phyloP scores from a whole-genome alignment of 2,329 filamentous ascomycete genomes.

The Harringtonia aguacate region DNA sequence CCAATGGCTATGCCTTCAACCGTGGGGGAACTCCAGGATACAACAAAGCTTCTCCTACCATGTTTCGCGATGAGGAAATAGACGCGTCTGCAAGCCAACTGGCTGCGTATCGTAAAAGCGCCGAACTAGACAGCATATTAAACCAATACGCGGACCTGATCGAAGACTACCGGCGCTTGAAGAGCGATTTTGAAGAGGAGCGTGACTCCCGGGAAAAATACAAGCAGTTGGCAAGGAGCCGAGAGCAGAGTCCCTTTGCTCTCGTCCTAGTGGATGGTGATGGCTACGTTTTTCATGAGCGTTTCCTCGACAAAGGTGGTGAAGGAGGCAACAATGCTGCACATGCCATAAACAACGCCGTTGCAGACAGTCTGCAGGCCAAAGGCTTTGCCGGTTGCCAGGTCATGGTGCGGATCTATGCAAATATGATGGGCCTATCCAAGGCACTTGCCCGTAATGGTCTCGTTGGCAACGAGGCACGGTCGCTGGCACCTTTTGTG shows the following conservation, averaged over 20 bases:
- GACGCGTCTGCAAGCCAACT: slow-evolving; percentile 10
- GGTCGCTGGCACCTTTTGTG: slow-evolving; percentile 43
- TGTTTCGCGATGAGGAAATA: slow-evolving; percentile 13
- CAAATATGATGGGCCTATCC: slow-evolving; percentile 42
- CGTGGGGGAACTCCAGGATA: too few species aligned
- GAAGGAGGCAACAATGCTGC: slow-evolving; percentile 47
- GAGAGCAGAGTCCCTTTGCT: slow-evolving; percentile 46
- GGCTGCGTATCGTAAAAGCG: slow-evolving; percentile 6
- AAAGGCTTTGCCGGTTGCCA: slow-evolving; percentile 37
- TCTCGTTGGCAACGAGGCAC: slow-evolving; percentile 40
- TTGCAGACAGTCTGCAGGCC: slow-evolving; percentile 36
- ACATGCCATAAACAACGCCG: slow-evolving; percentile 36
- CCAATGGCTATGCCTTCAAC: too few species aligned
- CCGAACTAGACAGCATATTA: slow-evolving; percentile 7
- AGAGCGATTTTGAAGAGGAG: slow-evolving; percentile 47
- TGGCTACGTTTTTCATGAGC: slow-evolving; percentile 45
- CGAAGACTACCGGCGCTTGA: slow-evolving; percentile 42
- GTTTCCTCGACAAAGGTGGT: slow-evolving; percentile 32
- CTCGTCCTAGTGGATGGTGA: slow-evolving; percentile 53
- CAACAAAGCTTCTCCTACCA: too few species aligned
- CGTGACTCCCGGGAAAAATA: slow-evolving; percentile 41
- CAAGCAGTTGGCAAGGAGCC: slow-evolving; percentile 37
- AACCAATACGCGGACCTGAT: slow-evolving; percentile 28
- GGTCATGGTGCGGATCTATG: slow-evolving; percentile 44
- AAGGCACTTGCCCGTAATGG: slow-evolving; percentile 36